Evolutionary conservation across 208 protist genomes (phyloP), one percentile per base, ranked within the genome.

Genomic region (Angomonas deanei): DNA sequence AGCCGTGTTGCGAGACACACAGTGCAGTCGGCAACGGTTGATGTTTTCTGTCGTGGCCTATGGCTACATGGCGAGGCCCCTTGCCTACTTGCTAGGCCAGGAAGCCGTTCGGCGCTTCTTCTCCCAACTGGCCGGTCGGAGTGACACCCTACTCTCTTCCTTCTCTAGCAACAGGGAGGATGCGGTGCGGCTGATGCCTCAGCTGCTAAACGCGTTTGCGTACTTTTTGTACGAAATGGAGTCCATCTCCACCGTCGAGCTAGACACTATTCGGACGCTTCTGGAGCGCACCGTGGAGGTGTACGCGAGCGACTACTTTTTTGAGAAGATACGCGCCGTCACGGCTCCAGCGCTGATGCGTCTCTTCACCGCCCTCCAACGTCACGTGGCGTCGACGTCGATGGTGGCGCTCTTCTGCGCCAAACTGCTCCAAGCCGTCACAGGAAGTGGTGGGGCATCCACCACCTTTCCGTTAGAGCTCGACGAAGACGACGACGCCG

Each of bases 171-270:
- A 23, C 21, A 52, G 30, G 17, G 64, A 60, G 3, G 77, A 83
- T 27, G 38, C 70, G 2, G 64, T 53, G 31, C 66, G 66, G 8
- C 46, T 80, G 10, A 19, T 76, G 19, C 71, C 66, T 1, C 72
- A 66, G 46, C 53, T 82, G 33, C 34, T 82, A 13, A 52, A 30
- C 11, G 53, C 67, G n/a, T 67, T 80, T 52, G 70, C 70, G n/a
- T 61, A 57, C 54, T 69, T 77, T 58, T 13, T 80, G 19, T 15
- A 64, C 15, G 74, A 80, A 54, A 30, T 84, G 1, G 19, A 34
- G n/a, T 47, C 66, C 39, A 17, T 84, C 32, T 49, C 56, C n/a
- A 34, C 32, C 0, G 53, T 34, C 21, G 61, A 39, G 23, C 46
- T 49, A 28, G 46, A 55, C 21, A 49, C 49, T 6, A 42, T 60